Base-by-base conservation (phyloP, 805 yeast genomes). In the Kodamaea nitidulidarum region DNA sequence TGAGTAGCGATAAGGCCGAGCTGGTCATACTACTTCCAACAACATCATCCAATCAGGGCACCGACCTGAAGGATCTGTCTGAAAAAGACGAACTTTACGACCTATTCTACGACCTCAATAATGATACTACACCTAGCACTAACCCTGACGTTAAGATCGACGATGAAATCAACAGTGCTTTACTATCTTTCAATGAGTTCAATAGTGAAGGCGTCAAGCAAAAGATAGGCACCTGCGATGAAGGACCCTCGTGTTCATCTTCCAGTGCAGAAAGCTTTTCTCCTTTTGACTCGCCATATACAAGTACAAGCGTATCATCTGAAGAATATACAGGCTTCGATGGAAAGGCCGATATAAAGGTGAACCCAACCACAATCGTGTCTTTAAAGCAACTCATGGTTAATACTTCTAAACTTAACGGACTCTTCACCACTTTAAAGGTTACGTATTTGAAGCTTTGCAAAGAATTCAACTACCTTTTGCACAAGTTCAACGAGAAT, bases 371-470 rank as follows among this genome's bases (percentile, higher is more conserved):
- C n/a, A 48, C 50, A 2, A 40, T 47, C 8, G 27, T 26, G 10
- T 20, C 47, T 8, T 30, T 50, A 25, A 54, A 41, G 38, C 52
- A 38, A 28, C 35, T 45, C 21, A 50, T 47, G 49, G 39, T 41
- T n/a, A 37, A 43, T 24, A 43, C 47, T 11, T 48, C 48, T 42
- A 54, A 55, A 35, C 48, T 61, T 27, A 49, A 59, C 16, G 55
- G 60, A 4, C 56, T 63, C 2, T 63, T 57, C 49, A 58, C 68
- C 3, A 52, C 63, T 2, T 53, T 63, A 36, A 59, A 59, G 38
- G 48, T 57, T 3, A 62, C 69, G 4, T 63, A 63, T 46, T 48
- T 63, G 43, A 63, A 63, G 45, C 56, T 63, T 36, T 63, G 69
- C 46, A 61, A 59, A 39, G 69, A 63, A 40, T 63, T 63, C 54